Conservation (phyloP, 2,329 filamentous ascomycete genomes). For the Pestalotiopsis sp. region DNA sequence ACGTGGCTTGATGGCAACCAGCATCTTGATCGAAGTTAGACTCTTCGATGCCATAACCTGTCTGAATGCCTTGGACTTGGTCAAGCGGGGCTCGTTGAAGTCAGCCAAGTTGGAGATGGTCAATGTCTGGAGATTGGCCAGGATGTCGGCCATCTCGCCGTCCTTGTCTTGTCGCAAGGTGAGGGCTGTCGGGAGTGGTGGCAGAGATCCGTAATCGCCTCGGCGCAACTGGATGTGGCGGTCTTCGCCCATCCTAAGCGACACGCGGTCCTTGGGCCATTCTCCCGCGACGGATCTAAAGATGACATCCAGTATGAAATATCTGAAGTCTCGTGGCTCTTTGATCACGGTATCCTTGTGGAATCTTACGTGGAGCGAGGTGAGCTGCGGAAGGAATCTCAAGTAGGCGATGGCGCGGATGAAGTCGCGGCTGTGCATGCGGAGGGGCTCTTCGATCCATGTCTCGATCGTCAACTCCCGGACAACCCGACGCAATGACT, state of each 20-base stretch:
- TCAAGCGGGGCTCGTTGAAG: too few relatives aligned
- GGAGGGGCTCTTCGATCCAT: neutral
- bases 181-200: neutral
- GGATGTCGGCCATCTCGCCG: neutral
- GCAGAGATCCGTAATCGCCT: neutral
- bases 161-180: neutral
- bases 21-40: too few relatives aligned
- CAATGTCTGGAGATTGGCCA: constrained; percentile 9
- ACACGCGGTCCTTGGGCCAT: constrained; percentile 2
- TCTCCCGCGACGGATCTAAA: constrained; percentile 10
- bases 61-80: too few relatives aligned
- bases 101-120: constrained; percentile 13
- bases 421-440: too few relatives aligned
- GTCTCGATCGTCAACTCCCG: constrained; percentile 9
- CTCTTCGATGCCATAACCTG: too few relatives aligned
- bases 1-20: too few relatives aligned
- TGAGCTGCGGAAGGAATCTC: constrained; percentile 2
- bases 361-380: constrained; percentile 1
- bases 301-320: constrained; percentile 2
- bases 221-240: neutral
- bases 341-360: neutral
- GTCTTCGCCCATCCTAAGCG: neutral
- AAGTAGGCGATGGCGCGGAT: neutral
- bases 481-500: too few relatives aligned
- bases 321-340: neutral